These are phyloP conservation scores for Scopulariopsis brevicaulis DNA, from an alignment of 2,329 filamentous ascomycete species.

Conservation along the genomic window DNA sequence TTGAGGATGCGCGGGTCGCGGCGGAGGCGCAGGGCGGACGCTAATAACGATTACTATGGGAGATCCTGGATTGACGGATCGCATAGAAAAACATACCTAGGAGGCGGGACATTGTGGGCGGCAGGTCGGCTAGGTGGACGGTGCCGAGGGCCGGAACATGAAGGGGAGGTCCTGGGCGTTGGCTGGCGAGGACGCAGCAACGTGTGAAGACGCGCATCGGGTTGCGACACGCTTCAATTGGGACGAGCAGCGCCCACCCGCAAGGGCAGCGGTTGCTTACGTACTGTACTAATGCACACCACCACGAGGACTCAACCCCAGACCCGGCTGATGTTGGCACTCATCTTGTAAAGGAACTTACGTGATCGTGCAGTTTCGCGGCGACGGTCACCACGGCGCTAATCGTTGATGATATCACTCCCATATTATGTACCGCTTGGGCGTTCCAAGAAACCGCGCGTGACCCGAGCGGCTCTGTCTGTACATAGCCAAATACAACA, in stretches of 20 bases:
- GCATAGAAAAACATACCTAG: conserved; percentile 28
- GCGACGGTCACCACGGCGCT: too few species aligned
- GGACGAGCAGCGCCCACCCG: too few species aligned
- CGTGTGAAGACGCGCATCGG: background rate
- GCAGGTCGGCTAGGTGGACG: background rate
- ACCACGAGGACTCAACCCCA: too few species aligned
- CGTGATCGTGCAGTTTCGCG: too few species aligned
- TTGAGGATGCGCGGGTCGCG: conserved; percentile 73
- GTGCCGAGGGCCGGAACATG: background rate
- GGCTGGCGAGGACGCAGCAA: background rate
- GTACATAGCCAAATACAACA: too few species aligned
- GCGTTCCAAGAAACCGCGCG: too few species aligned
- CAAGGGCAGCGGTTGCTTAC: background rate
- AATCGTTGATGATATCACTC: too few species aligned
- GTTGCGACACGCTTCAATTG: background rate
- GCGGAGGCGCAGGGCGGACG: conserved; percentile 57
- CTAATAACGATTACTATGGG: conserved; percentile 18
- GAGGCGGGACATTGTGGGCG: conserved; percentile 36
- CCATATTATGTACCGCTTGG: too few species aligned
- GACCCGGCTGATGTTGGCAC: too few species aligned
- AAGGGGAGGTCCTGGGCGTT: background rate
- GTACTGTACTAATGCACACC: background rate
- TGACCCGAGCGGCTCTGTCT: too few species aligned
- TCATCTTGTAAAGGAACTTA: too few species aligned
- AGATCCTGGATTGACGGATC: background rate